Evolutionary conservation across 495 filamentous ascomycete genomes (phyloP).

Genomic region (Podospora sp.): DNA sequence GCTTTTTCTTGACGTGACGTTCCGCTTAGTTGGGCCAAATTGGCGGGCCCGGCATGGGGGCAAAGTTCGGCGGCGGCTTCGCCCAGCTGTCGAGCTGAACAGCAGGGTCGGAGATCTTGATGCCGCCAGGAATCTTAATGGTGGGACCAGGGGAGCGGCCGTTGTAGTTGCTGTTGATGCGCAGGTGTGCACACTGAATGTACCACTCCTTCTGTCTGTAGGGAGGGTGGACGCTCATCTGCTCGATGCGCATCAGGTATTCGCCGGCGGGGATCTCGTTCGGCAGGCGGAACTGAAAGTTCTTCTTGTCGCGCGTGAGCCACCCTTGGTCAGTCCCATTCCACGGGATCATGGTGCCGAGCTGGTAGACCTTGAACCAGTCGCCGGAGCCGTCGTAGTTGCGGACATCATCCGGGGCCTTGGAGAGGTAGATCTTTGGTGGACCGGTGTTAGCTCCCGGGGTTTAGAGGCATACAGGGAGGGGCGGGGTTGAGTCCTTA

Average conservation of each 20-base stretch:
- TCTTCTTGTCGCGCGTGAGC: conserved; percentile 23
- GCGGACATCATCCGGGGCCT: conserved; percentile 44
- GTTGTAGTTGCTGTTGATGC: conserved; percentile 37
- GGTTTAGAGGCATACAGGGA: no score
- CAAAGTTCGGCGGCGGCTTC: conserved; percentile 22
- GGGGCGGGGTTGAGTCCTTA: no score
- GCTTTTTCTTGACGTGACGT: neutral
- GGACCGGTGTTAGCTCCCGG: no score
- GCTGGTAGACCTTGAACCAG: conserved; percentile 55
- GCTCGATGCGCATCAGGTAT: conserved; percentile 57
- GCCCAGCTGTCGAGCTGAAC: conserved; percentile 26
- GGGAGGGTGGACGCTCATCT: conserved; percentile 53
- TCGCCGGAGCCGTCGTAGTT: conserved; percentile 49
- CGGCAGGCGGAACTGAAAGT: conserved; percentile 25
- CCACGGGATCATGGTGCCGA: conserved; percentile 22
- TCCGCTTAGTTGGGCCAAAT: conserved; percentile 16
- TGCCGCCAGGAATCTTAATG: conserved; percentile 19
- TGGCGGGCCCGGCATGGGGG: conserved; percentile 23
- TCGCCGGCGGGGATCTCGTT: conserved; percentile 42
- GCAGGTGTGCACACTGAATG: conserved; percentile 52
- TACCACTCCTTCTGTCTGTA: conserved; percentile 53
- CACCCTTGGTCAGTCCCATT: conserved; percentile 30
- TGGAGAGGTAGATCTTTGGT: conserved; percentile 47
- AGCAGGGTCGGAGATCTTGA: conserved; percentile 22
- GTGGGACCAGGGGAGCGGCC: conserved; percentile 21